phyloP scores from a whole-genome alignment of 768 basidiomycete genomes.

The Pleurotus giganteus region DNA sequence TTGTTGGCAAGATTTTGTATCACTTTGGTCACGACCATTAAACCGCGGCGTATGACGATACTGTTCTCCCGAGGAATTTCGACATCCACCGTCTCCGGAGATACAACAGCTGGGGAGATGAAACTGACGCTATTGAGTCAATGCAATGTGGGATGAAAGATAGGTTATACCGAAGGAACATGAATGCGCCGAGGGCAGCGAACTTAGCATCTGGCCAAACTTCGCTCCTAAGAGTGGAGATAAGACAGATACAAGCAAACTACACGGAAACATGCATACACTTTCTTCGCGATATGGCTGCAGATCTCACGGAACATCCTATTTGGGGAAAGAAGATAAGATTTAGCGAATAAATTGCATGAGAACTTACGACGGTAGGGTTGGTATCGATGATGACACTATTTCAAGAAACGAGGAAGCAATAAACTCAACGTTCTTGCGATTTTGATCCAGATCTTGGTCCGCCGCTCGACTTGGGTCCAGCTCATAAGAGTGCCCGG shows the following conservation, averaged over 20 bases:
- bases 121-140: constrained; percentile 46
- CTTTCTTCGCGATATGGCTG: constrained; percentile 72
- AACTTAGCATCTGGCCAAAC: constrained; percentile 81
- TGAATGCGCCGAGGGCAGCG: constrained; percentile 84
- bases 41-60: constrained; percentile 62
- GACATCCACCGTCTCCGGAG: constrained; percentile 83
- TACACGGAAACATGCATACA: constrained; percentile 48
- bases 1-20: constrained; percentile 95
- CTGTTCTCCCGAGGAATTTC: constrained; percentile 63
- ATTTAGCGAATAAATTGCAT: not conserved
- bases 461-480: constrained; percentile 62
- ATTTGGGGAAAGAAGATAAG: constrained; percentile 10
- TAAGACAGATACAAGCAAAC: constrained; percentile 10
- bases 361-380: constrained; percentile 67
- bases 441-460: constrained; percentile 66
- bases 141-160: constrained; percentile 2
- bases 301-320: constrained; percentile 89
- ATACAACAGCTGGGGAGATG: constrained; percentile 87
- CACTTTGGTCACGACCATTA: constrained; percentile 87
- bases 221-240: constrained; percentile 37
- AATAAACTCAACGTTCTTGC: constrained; percentile 67
- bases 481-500: constrained; percentile 74
- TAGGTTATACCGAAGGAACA: constrained; percentile 70
- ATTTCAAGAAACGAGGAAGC: constrained; percentile 75
- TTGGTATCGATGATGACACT: constrained; percentile 65